Conservation (phyloP, 2,329 filamentous ascomycete species). For the Exophiala xenobiotica region DNA sequence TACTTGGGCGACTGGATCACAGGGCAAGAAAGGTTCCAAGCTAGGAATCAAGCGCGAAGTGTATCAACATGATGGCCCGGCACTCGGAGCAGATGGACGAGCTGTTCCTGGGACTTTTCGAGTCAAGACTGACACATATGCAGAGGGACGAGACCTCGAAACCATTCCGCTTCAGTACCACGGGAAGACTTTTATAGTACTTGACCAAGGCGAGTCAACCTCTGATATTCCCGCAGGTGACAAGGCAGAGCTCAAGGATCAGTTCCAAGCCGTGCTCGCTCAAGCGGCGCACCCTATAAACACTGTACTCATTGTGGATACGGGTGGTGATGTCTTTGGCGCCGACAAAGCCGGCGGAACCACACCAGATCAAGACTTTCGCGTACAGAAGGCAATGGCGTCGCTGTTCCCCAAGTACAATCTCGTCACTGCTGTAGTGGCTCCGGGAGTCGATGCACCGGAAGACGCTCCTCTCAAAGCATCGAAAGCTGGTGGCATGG, state of each 20-base stretch:
- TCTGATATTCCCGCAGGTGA: slow-evolving; percentile 22
- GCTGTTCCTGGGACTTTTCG: slow-evolving; percentile 26
- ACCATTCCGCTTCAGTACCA: slow-evolving; percentile 25
- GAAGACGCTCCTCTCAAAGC: slow-evolving; percentile 24
- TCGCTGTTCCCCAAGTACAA: slow-evolving; percentile 14
- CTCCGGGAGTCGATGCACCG: slow-evolving; percentile 29
- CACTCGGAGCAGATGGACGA: slow-evolving; percentile 10
- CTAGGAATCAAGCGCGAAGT: slow-evolving; percentile 29
- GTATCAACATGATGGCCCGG: slow-evolving; percentile 26
- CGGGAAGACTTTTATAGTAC: slow-evolving; percentile 27
- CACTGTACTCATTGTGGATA: slow-evolving; percentile 28
- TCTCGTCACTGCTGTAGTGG: slow-evolving; percentile 27
- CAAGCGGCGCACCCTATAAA: slow-evolving; percentile 14
- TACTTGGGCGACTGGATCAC: slow-evolving; percentile 29
- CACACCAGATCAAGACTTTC: slow-evolving; percentile 28
- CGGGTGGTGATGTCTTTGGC: slow-evolving; percentile 30
- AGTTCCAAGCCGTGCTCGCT: slow-evolving; percentile 24
- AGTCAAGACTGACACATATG: slow-evolving; percentile 19
- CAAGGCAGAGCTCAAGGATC: slow-evolving; percentile 21
- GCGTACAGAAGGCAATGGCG: slow-evolving; percentile 23
- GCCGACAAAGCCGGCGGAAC: slow-evolving; percentile 13
- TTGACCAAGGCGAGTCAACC: slow-evolving; percentile 27
- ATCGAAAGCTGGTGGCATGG: slow-evolving; percentile 17
- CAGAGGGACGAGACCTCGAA: slow-evolving; percentile 30
- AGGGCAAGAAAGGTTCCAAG: slow-evolving; percentile 27